phyloP scores from a whole-genome alignment of 768 basidiomycete genomes.

The Termitomyces eurrhizus region DNA sequence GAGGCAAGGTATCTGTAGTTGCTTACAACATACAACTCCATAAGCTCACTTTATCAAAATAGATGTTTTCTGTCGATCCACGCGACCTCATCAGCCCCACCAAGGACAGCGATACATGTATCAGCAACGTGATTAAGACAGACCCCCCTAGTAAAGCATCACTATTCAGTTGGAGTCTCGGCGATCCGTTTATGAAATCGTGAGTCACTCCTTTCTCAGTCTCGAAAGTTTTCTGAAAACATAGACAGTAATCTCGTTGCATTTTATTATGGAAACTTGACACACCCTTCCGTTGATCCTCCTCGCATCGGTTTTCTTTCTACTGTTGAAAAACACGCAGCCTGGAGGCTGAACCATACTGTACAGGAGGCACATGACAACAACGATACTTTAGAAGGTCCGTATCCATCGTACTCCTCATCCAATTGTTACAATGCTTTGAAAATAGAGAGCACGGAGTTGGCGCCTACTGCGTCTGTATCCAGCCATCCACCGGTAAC shows the following conservation, averaged over 20 bases:
- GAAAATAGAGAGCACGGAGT: neutral
- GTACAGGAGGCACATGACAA: neutral
- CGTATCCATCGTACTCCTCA: neutral
- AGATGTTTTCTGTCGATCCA: neutral
- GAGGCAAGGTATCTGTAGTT: neutral
- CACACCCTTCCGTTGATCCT: neutral
- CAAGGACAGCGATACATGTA: neutral
- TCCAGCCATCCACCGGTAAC: neutral
- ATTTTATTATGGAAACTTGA: neutral
- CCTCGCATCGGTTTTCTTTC: neutral
- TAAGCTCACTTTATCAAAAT: neutral
- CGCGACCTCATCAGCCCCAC: neutral
- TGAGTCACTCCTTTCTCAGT: neutral
- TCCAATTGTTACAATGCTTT: neutral
- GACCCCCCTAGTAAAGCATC: neutral
- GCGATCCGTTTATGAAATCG: neutral
- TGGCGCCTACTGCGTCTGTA: neutral
- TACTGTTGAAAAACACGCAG: no score
- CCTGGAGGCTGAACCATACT: neutral
- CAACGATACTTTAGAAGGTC: neutral
- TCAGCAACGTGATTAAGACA: neutral
- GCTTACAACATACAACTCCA: no score
- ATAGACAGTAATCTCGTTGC: neutral
- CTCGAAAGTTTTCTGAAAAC: neutral
- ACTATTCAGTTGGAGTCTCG: neutral